phyloP scores from a whole-genome alignment of 148 eudicot genomes.

The Linanthus parryae region DNA sequence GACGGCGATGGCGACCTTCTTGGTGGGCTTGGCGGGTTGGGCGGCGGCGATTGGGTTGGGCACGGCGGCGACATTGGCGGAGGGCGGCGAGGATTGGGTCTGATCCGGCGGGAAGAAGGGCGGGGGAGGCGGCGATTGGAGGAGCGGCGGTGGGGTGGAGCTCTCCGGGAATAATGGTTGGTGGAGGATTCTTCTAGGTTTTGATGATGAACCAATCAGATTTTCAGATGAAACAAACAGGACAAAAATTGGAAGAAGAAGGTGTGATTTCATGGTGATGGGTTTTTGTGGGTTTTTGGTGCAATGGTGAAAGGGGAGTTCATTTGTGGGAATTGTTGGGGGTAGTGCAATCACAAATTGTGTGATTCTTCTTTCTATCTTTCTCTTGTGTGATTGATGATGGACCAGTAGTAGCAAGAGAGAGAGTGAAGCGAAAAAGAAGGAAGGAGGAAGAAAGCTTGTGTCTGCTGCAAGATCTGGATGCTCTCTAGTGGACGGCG shows the following conservation, averaged over 20 bases:
- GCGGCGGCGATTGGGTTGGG: conserved; percentile 41
- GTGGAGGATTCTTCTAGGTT: conserved; percentile 65
- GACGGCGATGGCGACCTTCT: conserved; percentile 69
- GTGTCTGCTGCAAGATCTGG: conserved; percentile 44
- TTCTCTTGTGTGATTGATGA: too few relatives aligned
- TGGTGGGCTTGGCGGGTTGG: conserved; percentile 46
- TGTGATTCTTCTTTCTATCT: too few relatives aligned
- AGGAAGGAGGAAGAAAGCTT: conserved; percentile 26
- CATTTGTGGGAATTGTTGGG: too few relatives aligned
- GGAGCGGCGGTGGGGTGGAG: conserved; percentile 25
- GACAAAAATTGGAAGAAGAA: too few relatives aligned
- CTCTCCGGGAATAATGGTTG: conserved; percentile 67
- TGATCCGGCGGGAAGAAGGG: conserved; percentile 86
- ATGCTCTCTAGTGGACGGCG: conserved; percentile 24
- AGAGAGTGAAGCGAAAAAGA: conserved; percentile 11
- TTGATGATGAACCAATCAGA: too few relatives aligned
- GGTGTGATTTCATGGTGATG: too few relatives aligned
- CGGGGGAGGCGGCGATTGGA: conserved; percentile 28
- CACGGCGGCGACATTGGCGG: conserved; percentile 14
- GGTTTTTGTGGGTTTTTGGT: too few relatives aligned
- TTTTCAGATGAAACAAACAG: too few relatives aligned
- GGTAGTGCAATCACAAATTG: too few relatives aligned
- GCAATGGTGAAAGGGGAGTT: too few relatives aligned
- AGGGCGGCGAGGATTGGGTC: conserved; percentile 43
- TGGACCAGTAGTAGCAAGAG: too few relatives aligned